A percentile compares a stretch with the other conserved stretches of the same genome.
These are phyloP conservation scores for Malassezia yamatoensis DNA, from an alignment of 1,284 basidiomycete genomes.

Conservation along the genomic window DNA sequence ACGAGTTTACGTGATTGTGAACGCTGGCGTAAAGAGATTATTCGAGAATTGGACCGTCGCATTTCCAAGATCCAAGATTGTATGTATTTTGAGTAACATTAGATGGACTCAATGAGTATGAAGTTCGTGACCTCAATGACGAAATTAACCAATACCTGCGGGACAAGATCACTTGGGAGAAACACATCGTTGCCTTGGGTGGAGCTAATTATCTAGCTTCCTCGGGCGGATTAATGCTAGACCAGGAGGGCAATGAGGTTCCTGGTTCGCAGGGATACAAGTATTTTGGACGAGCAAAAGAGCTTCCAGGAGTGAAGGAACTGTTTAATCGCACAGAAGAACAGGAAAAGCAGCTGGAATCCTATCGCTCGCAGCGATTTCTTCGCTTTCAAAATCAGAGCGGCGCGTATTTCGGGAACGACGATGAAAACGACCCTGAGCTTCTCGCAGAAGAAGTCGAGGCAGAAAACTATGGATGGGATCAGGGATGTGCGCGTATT, in stretches of 20 bases:
- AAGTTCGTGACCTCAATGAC: conserved; percentile 90
- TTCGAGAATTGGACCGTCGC: conserved; percentile 87
- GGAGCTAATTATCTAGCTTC: conserved; percentile 92
- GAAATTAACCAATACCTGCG: conserved; percentile 93
- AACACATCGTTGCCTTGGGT: conserved; percentile 84
- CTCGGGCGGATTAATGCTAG: conserved; percentile 68
- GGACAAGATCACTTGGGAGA: conserved; percentile 95
- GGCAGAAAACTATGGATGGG: conserved; percentile 55
- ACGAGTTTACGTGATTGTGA: conserved; percentile 87
- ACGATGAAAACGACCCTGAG: conserved; percentile 67
- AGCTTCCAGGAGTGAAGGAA: conserved; percentile 88
- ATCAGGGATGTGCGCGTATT: conserved; percentile 59
- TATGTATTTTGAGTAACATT: conserved; percentile 50
- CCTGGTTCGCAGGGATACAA: conserved; percentile 98
- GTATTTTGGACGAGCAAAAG: conserved; percentile 96
- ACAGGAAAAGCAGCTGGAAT: conserved; percentile 73
- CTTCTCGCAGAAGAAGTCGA: conserved; percentile 52
- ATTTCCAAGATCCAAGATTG: conserved; percentile 92
- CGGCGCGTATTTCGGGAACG: conserved; percentile 79
- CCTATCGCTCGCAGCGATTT: conserved; percentile 62
- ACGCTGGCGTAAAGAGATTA: conserved; percentile 84
- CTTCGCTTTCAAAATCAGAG: conserved; percentile 81
- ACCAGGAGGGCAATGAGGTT: conserved; percentile 77
- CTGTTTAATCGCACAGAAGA: conserved; percentile 65
- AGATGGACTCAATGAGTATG: conserved; percentile 85